Conservation (phyloP, 1,139 yeast species). For the Pichia kudriavzevii region DNA sequence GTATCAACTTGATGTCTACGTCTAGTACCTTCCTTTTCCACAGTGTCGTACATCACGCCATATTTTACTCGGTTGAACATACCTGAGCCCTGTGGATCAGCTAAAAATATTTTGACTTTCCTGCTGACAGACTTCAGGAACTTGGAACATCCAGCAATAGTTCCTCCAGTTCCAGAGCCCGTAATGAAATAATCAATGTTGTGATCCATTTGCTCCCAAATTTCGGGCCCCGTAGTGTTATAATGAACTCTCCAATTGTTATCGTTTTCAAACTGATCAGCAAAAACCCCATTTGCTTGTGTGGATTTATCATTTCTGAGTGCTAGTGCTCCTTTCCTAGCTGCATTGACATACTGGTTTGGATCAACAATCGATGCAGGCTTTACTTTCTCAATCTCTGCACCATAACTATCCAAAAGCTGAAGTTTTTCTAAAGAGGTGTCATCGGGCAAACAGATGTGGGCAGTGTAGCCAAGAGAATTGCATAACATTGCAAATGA, state of each 20-base stretch:
- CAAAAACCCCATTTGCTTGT: slow-evolving; percentile 60
- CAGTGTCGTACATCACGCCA: slow-evolving; percentile 89
- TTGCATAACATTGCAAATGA: slow-evolving; percentile 84
- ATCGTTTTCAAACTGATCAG: slow-evolving; percentile 93
- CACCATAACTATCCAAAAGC: slow-evolving; percentile 68
- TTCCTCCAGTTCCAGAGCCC: slow-evolving; percentile 71
- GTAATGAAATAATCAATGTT: slow-evolving; percentile 69
- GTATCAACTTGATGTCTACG: slow-evolving; percentile 97
- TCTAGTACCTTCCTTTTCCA: slow-evolving; percentile 87
- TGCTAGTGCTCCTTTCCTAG: slow-evolving; percentile 55
- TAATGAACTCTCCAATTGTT: slow-evolving; percentile 85
- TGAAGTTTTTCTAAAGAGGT: slow-evolving; percentile 78
- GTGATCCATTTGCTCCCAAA: slow-evolving; percentile 60
- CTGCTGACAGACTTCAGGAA: slow-evolving; percentile 50
- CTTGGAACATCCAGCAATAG: slow-evolving; percentile 80
- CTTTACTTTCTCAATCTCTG: slow-evolving; percentile 76
- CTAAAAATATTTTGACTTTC: slow-evolving; percentile 46
- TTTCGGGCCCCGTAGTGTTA: slow-evolving; percentile 84
- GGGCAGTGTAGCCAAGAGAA: slow-evolving; percentile 82
- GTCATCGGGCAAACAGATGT: slow-evolving; percentile 92
- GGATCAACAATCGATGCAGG: slow-evolving; percentile 97
- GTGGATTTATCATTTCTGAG: slow-evolving; percentile 39
- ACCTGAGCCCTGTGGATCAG: slow-evolving; percentile 97
- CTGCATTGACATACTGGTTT: slow-evolving; percentile 85
- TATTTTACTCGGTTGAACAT: slow-evolving; percentile 73